Percentiles rank a stretch among this genome's conserved stretches.
Conservation (phyloP, 495 filamentous ascomycete genomes). For the Neurospora africana region DNA sequence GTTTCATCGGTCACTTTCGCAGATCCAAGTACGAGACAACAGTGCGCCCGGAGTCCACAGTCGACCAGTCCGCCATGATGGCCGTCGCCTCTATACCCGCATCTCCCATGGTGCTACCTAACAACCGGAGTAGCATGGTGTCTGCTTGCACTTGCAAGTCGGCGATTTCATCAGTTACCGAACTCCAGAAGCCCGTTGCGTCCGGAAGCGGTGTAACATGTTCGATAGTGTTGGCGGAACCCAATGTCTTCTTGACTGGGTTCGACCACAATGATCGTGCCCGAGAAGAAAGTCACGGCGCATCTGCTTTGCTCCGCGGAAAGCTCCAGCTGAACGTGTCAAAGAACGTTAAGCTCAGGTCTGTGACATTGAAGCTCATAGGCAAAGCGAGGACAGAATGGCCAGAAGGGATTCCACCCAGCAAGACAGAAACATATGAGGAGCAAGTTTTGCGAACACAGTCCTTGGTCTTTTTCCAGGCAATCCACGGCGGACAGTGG, state of each 20-base stretch:
- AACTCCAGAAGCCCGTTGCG: slow-evolving; percentile 57
- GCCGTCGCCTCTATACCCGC: slow-evolving; percentile 10
- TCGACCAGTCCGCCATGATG: slow-evolving; percentile 15
- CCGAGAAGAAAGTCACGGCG: slow-evolving; percentile 40
- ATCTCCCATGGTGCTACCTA: slow-evolving; percentile 8
- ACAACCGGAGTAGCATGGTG: slow-evolving; percentile 33
- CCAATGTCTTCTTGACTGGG: slow-evolving; percentile 79
- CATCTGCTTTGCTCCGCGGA: slow-evolving; percentile 77
- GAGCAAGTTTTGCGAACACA: slow-evolving; percentile 67
- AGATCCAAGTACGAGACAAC: not conserved
- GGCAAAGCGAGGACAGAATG: slow-evolving; percentile 87
- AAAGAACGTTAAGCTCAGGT: slow-evolving; percentile 90
- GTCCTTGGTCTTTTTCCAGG: slow-evolving; percentile 75
- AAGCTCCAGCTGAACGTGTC: slow-evolving; percentile 71
- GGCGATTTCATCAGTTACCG: slow-evolving; percentile 29
- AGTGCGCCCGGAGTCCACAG: not conserved
- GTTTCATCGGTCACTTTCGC: slow-evolving; percentile 21
- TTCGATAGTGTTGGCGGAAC: slow-evolving; percentile 73
- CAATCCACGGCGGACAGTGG: slow-evolving; percentile 44
- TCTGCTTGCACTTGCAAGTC: slow-evolving; percentile 10
- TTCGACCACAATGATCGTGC: slow-evolving; percentile 72
- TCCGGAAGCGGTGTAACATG: slow-evolving; percentile 63
- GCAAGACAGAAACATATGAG: slow-evolving; percentile 74
- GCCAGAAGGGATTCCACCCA: slow-evolving; percentile 94
- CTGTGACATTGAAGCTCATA: slow-evolving; percentile 76